Evolutionary conservation across 148 eudicot species (phyloP).

Genomic region (Persicaria tinctoria): DNA sequence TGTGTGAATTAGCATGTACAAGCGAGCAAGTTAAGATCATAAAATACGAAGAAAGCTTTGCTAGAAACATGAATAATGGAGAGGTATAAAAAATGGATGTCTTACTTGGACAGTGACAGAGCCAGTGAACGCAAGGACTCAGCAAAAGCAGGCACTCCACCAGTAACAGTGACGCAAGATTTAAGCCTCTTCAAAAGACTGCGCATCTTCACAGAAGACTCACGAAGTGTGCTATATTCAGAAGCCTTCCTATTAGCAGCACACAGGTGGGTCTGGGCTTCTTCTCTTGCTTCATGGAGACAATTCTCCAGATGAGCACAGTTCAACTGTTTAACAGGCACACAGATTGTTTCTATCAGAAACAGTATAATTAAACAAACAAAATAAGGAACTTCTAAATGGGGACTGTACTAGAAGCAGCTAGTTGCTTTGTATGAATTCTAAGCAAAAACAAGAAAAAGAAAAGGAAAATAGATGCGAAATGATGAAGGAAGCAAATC

Average conservation of each 20-base stretch:
- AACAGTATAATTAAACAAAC: background rate
- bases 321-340: slow-evolving; percentile 58
- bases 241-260: slow-evolving; percentile 93
- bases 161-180: slow-evolving; percentile 53
- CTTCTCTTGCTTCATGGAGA: slow-evolving; percentile 90
- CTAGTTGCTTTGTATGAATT: background rate
- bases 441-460: background rate
- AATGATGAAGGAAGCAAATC: too few relatives aligned
- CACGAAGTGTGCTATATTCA: slow-evolving; percentile 68
- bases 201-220: slow-evolving; percentile 81
- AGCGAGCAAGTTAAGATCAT: background rate
- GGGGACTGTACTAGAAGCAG: background rate
- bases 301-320: slow-evolving; percentile 94
- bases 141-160: slow-evolving; percentile 61
- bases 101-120: slow-evolving; percentile 80
- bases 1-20: background rate
- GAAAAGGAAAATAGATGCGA: background rate
- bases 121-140: slow-evolving; percentile 70
- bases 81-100: background rate
- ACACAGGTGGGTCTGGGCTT: slow-evolving; percentile 94
- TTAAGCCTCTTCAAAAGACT: slow-evolving; percentile 72
- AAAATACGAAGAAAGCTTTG: background rate
- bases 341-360: background rate
- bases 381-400: too few relatives aligned
- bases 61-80: background rate